phyloP scores from a whole-genome alignment of 1,284 basidiomycete species.

The Hemileia vastatrix region DNA sequence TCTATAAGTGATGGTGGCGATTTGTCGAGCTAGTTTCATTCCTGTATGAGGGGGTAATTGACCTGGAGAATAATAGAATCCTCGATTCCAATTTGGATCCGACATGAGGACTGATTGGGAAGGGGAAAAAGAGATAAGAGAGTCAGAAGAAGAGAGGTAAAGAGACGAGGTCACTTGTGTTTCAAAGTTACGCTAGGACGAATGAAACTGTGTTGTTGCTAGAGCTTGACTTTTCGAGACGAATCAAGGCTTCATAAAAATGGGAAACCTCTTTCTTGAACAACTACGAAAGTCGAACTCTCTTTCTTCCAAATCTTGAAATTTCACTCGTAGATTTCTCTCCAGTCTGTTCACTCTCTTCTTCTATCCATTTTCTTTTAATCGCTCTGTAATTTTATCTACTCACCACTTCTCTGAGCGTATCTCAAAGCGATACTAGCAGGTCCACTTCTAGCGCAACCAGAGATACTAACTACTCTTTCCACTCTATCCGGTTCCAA shows the following conservation, averaged over 20 bases:
- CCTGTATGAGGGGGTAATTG: conserved; percentile 88
- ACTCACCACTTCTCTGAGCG: conserved; percentile 62
- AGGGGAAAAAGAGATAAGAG: conserved; percentile 3
- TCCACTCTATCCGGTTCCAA: conserved; percentile 78
- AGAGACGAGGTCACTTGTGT: no score
- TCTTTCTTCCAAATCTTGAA: no score
- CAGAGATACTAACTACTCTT: conserved; percentile 84
- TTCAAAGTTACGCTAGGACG: no score
- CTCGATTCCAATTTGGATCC: conserved; percentile 98
- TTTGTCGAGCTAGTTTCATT: conserved; percentile 97
- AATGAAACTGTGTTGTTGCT: no score
- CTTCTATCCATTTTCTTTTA: no score
- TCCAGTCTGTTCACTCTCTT: no score
- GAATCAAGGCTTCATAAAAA: no score
- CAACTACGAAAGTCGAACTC: no score
- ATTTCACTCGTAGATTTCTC: no score
- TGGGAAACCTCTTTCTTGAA: no score
- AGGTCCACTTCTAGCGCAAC: conserved; percentile 80
- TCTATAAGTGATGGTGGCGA: conserved; percentile 97
- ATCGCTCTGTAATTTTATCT: neutral
- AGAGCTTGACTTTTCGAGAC: no score
- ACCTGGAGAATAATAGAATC: conserved; percentile 86
- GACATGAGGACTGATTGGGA: conserved; percentile 75
- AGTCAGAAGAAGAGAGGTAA: neutral
- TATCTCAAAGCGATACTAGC: conserved; percentile 90